Evolutionary conservation across 495 filamentous ascomycete genomes (phyloP).

Genomic region (Aspergillus bridgeri): DNA sequence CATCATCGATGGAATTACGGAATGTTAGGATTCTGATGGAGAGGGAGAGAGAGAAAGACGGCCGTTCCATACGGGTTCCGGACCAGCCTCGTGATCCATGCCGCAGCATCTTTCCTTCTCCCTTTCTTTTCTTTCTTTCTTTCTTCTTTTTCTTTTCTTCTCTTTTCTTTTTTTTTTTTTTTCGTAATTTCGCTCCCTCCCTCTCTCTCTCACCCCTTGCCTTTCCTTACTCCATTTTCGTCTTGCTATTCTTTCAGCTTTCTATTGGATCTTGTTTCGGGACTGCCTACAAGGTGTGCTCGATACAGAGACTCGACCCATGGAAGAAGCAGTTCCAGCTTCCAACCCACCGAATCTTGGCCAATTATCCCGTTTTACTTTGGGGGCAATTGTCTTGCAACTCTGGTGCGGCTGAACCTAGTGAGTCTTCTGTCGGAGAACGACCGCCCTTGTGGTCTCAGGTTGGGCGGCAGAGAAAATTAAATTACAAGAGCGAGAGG

Average conservation of each 20-base stretch:
- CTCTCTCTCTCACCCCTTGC: background rate
- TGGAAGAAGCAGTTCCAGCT: background rate
- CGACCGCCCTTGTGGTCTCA: slow-evolving; percentile 32
- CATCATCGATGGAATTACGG: background rate
- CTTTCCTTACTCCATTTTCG: slow-evolving; percentile 5
- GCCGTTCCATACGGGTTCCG: slow-evolving; percentile 5
- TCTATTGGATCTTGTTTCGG: background rate
- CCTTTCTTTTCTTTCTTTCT: slow-evolving; percentile 2
- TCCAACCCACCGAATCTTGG: background rate
- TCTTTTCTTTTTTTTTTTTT: slow-evolving; percentile 3
- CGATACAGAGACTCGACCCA: background rate
- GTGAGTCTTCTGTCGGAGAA: background rate
- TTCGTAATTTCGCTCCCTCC: background rate
- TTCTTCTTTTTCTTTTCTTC: background rate
- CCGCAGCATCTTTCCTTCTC: background rate
- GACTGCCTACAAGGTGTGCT: background rate
- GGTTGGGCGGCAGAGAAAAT: background rate
- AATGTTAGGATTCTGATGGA: background rate
- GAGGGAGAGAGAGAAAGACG: background rate
- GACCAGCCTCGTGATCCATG: slow-evolving; percentile 5
- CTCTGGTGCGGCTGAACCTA: background rate
- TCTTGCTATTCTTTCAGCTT: background rate
- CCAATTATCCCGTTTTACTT: background rate
- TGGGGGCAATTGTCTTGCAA: background rate
- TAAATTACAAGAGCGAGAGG: slow-evolving; percentile 1